Conservation (phyloP, 73 alveolate genomes). For the Stentor roeselii region DNA sequence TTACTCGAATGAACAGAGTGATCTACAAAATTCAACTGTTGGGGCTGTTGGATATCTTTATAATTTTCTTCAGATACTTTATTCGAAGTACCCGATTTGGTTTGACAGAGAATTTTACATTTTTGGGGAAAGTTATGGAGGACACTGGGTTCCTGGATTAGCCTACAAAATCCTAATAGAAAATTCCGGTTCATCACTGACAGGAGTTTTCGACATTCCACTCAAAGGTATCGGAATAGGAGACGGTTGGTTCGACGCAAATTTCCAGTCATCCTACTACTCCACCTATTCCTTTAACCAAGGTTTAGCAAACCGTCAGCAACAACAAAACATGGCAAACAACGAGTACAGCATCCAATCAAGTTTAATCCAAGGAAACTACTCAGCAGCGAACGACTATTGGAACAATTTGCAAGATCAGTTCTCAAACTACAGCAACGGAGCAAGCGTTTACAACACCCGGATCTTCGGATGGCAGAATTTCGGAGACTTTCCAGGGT, state of each 20-base stretch:
- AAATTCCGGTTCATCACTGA: no score
- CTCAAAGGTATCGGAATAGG: not conserved
- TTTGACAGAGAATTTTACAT: constrained; percentile 57
- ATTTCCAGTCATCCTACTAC: not conserved
- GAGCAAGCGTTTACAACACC: not conserved
- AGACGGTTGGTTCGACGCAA: not conserved
- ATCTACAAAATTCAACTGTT: not conserved
- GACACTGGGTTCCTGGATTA: constrained; percentile 81
- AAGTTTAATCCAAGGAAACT: not conserved
- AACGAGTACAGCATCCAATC: not conserved
- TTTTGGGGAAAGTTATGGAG: constrained; percentile 90
- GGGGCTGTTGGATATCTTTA: not conserved
- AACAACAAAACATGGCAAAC: not conserved
- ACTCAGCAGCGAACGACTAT: not conserved
- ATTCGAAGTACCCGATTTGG: constrained; percentile 36
- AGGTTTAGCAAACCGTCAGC: not conserved
- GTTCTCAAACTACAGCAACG: not conserved
- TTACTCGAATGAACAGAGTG: not conserved
- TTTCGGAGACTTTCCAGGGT: not conserved
- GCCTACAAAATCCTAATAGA: constrained; percentile 31
- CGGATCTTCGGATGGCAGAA: not conserved
- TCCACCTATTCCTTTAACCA: not conserved
- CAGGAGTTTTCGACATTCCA: not conserved
- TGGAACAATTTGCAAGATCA: not conserved
- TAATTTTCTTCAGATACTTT: constrained; percentile 53